Evolutionary conservation across 2,329 filamentous ascomycete genomes (phyloP).

Genomic region (Tolypocladium paradoxum): DNA sequence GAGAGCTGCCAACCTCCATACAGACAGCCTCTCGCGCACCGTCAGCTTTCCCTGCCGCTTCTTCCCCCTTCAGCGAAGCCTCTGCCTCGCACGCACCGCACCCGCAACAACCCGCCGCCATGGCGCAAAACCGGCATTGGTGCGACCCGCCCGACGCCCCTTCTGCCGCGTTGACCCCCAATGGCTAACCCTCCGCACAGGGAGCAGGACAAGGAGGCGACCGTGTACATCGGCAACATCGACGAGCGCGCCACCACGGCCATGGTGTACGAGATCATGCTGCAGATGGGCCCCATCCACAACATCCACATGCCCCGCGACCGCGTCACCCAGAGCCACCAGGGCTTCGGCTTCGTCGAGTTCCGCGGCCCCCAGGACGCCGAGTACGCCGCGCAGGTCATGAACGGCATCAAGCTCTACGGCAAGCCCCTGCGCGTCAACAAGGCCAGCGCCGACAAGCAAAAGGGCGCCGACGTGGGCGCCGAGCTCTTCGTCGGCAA

Average conservation of each 20-base stretch:
- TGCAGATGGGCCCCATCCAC: constrained; percentile 92
- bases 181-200: constrained; percentile 28
- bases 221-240: constrained; percentile 95
- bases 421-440: constrained; percentile 95
- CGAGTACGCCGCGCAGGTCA: constrained; percentile 90
- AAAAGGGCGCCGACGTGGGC: constrained; percentile 85
- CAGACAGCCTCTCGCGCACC: not conserved
- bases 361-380: constrained; percentile 93
- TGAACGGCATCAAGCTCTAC: constrained; percentile 90
- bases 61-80: not conserved
- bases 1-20: not conserved
- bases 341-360: constrained; percentile 98
- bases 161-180: too few species aligned
- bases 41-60: not conserved
- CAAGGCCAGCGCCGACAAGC: constrained; percentile 85
- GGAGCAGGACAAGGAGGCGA: constrained; percentile 98
- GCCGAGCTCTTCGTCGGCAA: constrained; percentile 97
- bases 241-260: constrained; percentile 90
- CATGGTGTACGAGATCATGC: constrained; percentile 94
- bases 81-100: not conserved
- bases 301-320: constrained; percentile 98
- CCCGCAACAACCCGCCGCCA: constrained; percentile 25
- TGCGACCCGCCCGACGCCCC: constrained; percentile 25
- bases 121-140: constrained; percentile 68
- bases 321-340: constrained; percentile 90